These are phyloP conservation scores for Avena insularis DNA, from an alignment of 176 grass and related monocot species.

Conservation along the genomic window DNA sequence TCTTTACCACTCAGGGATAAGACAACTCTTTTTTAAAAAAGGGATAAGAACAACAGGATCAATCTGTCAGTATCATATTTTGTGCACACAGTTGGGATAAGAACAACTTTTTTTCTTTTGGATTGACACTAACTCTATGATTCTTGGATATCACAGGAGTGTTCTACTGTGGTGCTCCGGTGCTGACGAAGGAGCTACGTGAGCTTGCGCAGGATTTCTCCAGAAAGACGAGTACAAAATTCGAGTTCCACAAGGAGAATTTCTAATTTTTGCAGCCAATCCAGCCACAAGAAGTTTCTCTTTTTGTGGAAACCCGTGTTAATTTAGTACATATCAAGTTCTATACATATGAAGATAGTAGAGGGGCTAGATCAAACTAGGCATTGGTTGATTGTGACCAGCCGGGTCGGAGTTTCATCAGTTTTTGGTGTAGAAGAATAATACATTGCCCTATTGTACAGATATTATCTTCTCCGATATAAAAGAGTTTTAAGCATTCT, in stretches of 20 bases:
- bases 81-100: background rate
- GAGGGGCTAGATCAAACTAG: slow-evolving; percentile 45
- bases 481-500: background rate
- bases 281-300: slow-evolving; percentile 33
- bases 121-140: background rate
- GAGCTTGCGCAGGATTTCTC: slow-evolving; percentile 85
- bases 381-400: slow-evolving; percentile 51
- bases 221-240: slow-evolving; percentile 79
- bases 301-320: slow-evolving; percentile 5
- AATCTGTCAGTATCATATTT: background rate
- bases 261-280: slow-evolving; percentile 49
- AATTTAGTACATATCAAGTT: slow-evolving; percentile 45
- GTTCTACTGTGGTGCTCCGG: slow-evolving; percentile 90
- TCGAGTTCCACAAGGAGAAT: slow-evolving; percentile 97
- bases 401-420: slow-evolving; percentile 36
- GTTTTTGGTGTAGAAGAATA: slow-evolving; percentile 50
- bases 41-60: slow-evolving; percentile 16
- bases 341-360: slow-evolving; percentile 38
- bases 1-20: slow-evolving; percentile 21
- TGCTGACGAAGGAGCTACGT: slow-evolving; percentile 80
- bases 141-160: slow-evolving; percentile 66
- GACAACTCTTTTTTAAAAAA: background rate
- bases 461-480: slow-evolving; percentile 36
- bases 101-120: background rate
- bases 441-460: slow-evolving; percentile 48